Evolutionary conservation across 139 green algal genomes (phyloP).

Genomic region (Marvania coccoides): DNA sequence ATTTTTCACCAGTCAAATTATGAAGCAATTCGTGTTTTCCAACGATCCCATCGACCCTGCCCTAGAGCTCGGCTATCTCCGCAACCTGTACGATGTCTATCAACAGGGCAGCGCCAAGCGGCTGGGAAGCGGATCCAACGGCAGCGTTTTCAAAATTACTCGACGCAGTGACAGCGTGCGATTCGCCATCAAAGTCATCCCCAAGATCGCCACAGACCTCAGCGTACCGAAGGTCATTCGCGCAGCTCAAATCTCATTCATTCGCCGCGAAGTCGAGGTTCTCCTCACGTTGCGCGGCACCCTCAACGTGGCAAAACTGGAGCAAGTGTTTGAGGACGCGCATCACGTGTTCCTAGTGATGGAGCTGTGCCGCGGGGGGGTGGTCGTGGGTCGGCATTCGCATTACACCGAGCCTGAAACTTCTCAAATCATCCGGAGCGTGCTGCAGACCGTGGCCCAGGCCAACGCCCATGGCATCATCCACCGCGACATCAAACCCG

Average conservation of each 20-base stretch:
- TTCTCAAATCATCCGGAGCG: constrained; percentile 22
- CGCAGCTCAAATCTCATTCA: no score
- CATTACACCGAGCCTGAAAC: constrained; percentile 30
- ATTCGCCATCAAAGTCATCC: constrained; percentile 20
- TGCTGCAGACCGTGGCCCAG: constrained; percentile 37
- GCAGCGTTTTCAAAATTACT: background rate
- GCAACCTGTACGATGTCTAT: background rate
- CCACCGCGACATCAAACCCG: constrained; percentile 41
- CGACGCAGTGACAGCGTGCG: background rate
- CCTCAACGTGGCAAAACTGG: constrained; percentile 30
- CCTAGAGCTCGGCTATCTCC: constrained; percentile 6
- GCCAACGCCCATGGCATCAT: constrained; percentile 34
- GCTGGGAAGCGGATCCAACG: constrained; percentile 14
- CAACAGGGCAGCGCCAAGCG: background rate
- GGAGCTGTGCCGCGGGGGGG: constrained; percentile 40
- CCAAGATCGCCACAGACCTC: constrained; percentile 16
- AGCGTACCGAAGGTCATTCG: no score
- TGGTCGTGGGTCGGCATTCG: constrained; percentile 15
- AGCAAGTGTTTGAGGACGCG: constrained; percentile 37
- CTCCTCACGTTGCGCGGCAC: constrained; percentile 20
- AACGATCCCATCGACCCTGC: no score
- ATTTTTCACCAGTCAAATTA: no score
- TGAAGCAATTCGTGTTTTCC: no score
- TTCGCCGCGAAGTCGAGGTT: constrained; percentile 30
- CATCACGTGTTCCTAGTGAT: constrained; percentile 31